phyloP scores from a whole-genome alignment of 2,329 filamentous ascomycete genomes.

The Pseudocercospora fuligena region DNA sequence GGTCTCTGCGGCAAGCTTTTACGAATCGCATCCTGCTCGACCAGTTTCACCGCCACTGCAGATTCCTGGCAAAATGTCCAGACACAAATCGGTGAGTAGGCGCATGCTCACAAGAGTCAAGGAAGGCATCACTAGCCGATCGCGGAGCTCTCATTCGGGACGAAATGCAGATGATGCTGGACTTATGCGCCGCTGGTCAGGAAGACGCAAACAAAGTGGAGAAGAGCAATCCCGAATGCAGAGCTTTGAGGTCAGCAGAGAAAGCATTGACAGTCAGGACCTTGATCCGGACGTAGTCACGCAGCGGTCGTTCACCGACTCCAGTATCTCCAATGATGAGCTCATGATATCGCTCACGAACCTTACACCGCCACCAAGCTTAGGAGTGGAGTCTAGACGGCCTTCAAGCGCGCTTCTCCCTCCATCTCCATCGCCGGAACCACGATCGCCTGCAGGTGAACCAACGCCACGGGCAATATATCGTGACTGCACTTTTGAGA shows the following conservation, averaged over 20 bases:
- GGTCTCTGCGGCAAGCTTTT: conserved; percentile 10
- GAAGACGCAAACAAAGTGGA: conserved; percentile 31
- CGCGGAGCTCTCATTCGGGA: conserved; percentile 35
- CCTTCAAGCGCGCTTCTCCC: conserved; percentile 20
- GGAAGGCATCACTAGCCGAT: conserved; percentile 38
- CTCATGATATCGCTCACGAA: conserved; percentile 22
- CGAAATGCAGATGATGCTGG: conserved; percentile 34
- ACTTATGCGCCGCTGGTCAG: conserved; percentile 38
- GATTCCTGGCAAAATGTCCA: conserved; percentile 26
- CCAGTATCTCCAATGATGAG: conserved; percentile 35
- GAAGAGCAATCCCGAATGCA: conserved; percentile 32
- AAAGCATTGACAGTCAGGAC: conserved; percentile 33
- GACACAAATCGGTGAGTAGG: conserved; percentile 42
- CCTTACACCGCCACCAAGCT: conserved; percentile 22
- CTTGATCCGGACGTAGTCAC: conserved; percentile 16
- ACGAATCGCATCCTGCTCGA: not conserved
- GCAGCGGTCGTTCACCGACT: conserved; percentile 35
- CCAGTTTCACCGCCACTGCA: conserved; percentile 15
- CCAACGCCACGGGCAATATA: conserved; percentile 28
- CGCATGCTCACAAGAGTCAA: conserved; percentile 44
- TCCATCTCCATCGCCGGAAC: conserved; percentile 13
- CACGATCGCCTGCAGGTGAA: conserved; percentile 22
- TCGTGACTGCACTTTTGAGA: not conserved
- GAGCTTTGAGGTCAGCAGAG: conserved; percentile 38
- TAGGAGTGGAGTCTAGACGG: conserved; percentile 11